A percentile compares a stretch with the other conserved stretches of the same genome.
phyloP scores from a whole-genome alignment of 2,329 filamentous ascomycete genomes.

The Colletotrichum godetiae region DNA sequence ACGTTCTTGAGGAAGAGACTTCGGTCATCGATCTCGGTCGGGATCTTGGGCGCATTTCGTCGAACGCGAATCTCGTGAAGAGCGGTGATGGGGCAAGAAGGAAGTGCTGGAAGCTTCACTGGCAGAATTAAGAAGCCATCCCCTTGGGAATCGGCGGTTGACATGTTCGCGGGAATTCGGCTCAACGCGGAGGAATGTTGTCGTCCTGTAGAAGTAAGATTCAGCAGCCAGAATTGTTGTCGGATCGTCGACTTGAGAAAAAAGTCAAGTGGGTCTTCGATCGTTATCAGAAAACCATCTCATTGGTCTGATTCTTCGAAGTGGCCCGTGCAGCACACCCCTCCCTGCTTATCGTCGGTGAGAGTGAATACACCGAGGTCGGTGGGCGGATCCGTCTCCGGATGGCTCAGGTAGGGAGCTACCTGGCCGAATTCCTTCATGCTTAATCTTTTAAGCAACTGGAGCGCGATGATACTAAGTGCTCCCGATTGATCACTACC shows the following conservation, averaged over 20 bases:
- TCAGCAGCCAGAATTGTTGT: constrained; percentile 19
- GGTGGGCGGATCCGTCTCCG: background rate
- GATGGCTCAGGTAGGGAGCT: too few relatives aligned
- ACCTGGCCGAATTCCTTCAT: too few relatives aligned
- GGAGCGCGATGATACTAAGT: too few relatives aligned
- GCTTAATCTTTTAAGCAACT: too few relatives aligned
- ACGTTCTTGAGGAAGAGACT: constrained; percentile 93
- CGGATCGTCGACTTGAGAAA: background rate
- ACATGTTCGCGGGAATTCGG: constrained; percentile 41
- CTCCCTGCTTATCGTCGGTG: background rate
- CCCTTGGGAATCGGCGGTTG: constrained; percentile 18
- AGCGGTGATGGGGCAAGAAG: constrained; percentile 70
- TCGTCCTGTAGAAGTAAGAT: constrained; percentile 7
- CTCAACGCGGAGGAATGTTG: constrained; percentile 8
- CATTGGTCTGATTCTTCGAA: background rate
- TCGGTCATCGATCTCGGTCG: constrained; percentile 78
- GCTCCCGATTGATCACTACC: background rate
- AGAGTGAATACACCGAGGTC: background rate
- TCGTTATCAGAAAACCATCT: background rate
- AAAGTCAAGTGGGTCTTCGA: background rate
- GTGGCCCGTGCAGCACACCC: background rate
- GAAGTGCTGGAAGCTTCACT: constrained; percentile 71
- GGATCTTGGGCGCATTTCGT: constrained; percentile 82
- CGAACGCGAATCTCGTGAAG: constrained; percentile 90
- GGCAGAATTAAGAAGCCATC: constrained; percentile 77